Base-by-base conservation (phyloP, 2,329 filamentous ascomycete species). In the Chrysoporthe cubensis region DNA sequence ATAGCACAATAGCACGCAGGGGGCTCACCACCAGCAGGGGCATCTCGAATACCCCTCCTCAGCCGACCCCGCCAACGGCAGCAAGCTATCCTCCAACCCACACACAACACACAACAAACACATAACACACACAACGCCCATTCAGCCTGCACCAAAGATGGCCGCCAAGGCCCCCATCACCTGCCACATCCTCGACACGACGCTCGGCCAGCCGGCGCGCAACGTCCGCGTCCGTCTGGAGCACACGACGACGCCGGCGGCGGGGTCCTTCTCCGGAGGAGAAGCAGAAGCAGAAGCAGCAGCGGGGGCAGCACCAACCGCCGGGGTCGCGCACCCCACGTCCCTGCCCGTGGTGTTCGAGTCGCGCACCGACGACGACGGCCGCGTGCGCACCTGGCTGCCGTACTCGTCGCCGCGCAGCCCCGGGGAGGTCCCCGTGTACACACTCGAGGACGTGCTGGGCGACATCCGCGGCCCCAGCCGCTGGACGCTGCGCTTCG, bases 101-200 rank as follows among this genome's bases (percentile, higher is more conserved):
- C n/a, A 1, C 50, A 18, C 21, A 6, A 56, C 14, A 13, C 52
- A 34, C 21, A 56, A 14, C 21, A 26, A 34, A 18, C 21, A 52
- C 50, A 26, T 26, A 0, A 26, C 26, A 57, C 13, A 16, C 16
- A 18, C 6, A n/a, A 58, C n/a, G 2, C 18, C 1, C 2, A n/a
- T 40, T n/a, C 42, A 21, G 26, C 21, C 50, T 1, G 3, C 50
- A 54, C n/a, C 50, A 54, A n/a, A 58, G 58, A 71, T 66, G 62
- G 61, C 67, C 56, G 64, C 70, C 68, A 88, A 86, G 75, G 87
- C 89, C 76, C 88, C 87, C 76, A 95, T 96, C 75, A 95, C 92
- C 78, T 95, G 92, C 83, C 92, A 96, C 83, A 87, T 94, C 78
- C 91, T 96, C 77, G 91, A 96, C 83, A 95, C 92, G 13, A 87